phyloP scores from a whole-genome alignment of 148 eudicot genomes.

The Oxyria digyna region DNA sequence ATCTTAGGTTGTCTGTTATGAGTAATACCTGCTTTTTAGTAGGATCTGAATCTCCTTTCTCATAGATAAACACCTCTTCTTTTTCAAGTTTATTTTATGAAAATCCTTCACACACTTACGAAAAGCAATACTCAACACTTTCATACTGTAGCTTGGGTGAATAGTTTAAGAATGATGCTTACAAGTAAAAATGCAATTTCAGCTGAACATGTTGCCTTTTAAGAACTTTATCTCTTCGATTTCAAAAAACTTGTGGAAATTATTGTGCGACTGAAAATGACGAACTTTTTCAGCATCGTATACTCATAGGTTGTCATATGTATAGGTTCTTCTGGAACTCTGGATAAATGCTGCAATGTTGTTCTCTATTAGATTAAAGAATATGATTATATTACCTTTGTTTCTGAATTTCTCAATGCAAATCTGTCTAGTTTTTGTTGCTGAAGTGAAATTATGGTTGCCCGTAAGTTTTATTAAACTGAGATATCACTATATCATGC shows the following conservation, averaged over 20 bases:
- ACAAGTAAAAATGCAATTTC: not conserved
- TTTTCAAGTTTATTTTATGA: not conserved
- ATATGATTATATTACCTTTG: not conserved
- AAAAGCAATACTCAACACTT: not conserved
- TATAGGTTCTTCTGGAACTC: not conserved
- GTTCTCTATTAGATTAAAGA: not conserved
- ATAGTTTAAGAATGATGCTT: not conserved
- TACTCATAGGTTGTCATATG: not conserved
- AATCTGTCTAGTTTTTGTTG: not conserved
- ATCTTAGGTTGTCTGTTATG: slow-evolving; percentile 1
- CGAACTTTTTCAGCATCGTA: not conserved
- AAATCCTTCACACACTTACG: not conserved
- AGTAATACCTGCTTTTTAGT: not conserved
- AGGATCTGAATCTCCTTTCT: not conserved
- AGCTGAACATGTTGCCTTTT: not conserved
- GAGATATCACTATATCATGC: not conserved
- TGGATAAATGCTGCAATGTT: not conserved
- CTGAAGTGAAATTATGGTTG: not conserved
- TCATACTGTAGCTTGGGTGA: not conserved
- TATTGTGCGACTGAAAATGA: not conserved
- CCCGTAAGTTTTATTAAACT: not conserved
- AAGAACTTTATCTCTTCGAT: not conserved
- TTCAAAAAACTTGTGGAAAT: not conserved
- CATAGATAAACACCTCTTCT: not conserved
- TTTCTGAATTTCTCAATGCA: not conserved